A percentile compares a stretch with the other conserved stretches of the same genome.
Evolutionary conservation across 208 protist species (phyloP).

Genomic region (Leishmania guyanensis): DNA sequence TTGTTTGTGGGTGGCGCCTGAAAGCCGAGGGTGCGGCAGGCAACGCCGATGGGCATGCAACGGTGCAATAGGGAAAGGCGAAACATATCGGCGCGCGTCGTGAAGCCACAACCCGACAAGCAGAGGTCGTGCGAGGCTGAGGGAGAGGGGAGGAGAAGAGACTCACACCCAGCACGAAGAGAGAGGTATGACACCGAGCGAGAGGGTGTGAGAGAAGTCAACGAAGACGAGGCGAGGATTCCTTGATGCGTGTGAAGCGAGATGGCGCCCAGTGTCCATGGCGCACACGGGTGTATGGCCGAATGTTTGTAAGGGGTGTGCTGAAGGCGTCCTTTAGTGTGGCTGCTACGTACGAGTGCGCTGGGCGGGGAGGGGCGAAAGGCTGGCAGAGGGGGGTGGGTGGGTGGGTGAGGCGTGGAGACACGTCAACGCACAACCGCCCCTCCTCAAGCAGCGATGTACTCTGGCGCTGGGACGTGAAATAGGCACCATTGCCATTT

Average conservation of each 20-base stretch:
- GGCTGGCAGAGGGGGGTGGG: neutral
- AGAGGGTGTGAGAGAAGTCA: too few species aligned
- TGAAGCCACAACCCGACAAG: neutral
- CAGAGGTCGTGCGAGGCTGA: neutral
- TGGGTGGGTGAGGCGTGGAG: neutral
- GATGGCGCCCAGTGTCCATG: neutral
- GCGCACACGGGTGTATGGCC: neutral
- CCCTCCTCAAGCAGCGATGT: neutral
- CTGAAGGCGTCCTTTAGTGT: neutral
- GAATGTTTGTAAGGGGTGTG: neutral
- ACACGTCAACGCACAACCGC: neutral
- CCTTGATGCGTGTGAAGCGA: neutral
- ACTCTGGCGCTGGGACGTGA: neutral
- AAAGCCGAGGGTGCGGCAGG: conserved; percentile 70
- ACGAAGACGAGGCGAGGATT: neutral
- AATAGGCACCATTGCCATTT: neutral
- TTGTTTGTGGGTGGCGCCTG: conserved; percentile 53
- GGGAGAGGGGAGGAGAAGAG: too few species aligned
- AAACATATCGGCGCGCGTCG: conserved; percentile 36
- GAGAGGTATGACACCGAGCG: neutral
- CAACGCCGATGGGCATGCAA: conserved; percentile 53
- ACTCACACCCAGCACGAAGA: neutral
- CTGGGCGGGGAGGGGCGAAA: neutral
- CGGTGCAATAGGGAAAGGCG: conserved; percentile 21
- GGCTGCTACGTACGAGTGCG: neutral